Evolutionary conservation across 2,329 filamentous ascomycete genomes (phyloP), one percentile per base, ranked within the genome.

Genomic region (Chaetomium sp.): DNA sequence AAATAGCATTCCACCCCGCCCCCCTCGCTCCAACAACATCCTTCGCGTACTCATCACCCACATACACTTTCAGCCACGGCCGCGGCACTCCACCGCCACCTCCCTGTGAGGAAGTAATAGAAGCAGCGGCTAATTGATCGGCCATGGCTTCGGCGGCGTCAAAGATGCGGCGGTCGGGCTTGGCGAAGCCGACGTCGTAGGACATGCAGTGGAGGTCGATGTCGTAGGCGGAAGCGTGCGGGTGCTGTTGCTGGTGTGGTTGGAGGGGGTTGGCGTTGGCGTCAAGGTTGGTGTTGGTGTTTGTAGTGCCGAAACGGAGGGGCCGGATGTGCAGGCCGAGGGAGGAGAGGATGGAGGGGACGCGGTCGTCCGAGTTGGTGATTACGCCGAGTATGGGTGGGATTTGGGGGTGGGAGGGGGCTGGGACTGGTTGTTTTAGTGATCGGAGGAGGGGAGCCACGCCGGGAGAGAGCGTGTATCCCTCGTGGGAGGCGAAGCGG

Each of bases 301-400:
- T n/a, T n/a, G n/a, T 49, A 35, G 57, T 56, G 21, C 73, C 74
- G 45, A 74, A 74, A 10, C 76, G 74, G 38, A 75, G 49, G 0
- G 78, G 75, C 60, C 77, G 78, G 2, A 87, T 76, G 2, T 71
- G 73, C 31, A 89, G 69, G 0, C 83, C 84, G 4, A 88, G 74
- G 0, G 83, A 84, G 0, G 78, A 74, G 4, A 89, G 73, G 25
- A 89, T 79, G 29, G 74, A 74, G 0, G 82, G 80, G 0, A 88
- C 83, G n/a, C 86, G 78, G 70, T 85, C 80, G 68, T 90, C 87
- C 0, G 86, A 88, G 71, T 89, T 89, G 12, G 85, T 86, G 58
- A 89, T 80, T 6, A 89, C 77, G 29, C 86, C 86, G 5, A 87
- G 75, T 1, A 85, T 75, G 4, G 73, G 69, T 70, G 79, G 13